phyloP scores from a whole-genome alignment of 2,329 filamentous ascomycete genomes.

The Aspergillus candidus region DNA sequence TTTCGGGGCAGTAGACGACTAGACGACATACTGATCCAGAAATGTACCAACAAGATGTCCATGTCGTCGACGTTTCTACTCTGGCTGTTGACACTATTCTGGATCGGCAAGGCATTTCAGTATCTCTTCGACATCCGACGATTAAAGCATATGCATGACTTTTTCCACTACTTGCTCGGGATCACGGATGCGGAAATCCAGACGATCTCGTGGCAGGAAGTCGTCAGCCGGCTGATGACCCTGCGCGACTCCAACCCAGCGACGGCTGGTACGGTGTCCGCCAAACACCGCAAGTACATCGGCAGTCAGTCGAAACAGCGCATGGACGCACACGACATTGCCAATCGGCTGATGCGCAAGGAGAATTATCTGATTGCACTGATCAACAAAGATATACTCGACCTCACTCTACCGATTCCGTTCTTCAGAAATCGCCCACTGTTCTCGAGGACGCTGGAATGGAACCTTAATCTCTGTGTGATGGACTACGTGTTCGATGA shows the following conservation, averaged over 20 bases:
- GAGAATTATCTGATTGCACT: slow-evolving; percentile 96
- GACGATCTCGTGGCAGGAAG: slow-evolving; percentile 87
- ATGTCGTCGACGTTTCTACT: slow-evolving; percentile 69
- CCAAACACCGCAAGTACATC: slow-evolving; percentile 56
- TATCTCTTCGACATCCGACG: slow-evolving; percentile 68
- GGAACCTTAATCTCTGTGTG: slow-evolving; percentile 85
- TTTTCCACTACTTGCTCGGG: slow-evolving; percentile 74
- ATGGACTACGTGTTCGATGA: slow-evolving; percentile 93
- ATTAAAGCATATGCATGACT: slow-evolving; percentile 72
- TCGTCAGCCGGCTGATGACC: slow-evolving; percentile 78
- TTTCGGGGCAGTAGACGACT: slow-evolving; percentile 60
- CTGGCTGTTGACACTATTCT: slow-evolving; percentile 81
- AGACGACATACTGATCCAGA: slow-evolving; percentile 58
- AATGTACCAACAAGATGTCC: slow-evolving; percentile 71
- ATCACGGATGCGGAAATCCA: slow-evolving; percentile 85
- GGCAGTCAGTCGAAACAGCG: slow-evolving; percentile 87
- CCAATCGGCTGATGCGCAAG: slow-evolving; percentile 90
- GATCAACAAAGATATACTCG: slow-evolving; percentile 92
- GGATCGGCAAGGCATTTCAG: slow-evolving; percentile 72
- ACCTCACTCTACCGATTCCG: slow-evolving; percentile 79
- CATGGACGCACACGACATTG: slow-evolving; percentile 93
- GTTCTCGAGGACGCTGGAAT: slow-evolving; percentile 84
- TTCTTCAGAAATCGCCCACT: slow-evolving; percentile 73
- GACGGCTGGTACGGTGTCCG: slow-evolving; percentile 60
- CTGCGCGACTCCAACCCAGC: slow-evolving; percentile 80